Evolutionary conservation across 2,329 filamentous ascomycete genomes (phyloP).

Genomic region (Neofusicoccum umdonicola): DNA sequence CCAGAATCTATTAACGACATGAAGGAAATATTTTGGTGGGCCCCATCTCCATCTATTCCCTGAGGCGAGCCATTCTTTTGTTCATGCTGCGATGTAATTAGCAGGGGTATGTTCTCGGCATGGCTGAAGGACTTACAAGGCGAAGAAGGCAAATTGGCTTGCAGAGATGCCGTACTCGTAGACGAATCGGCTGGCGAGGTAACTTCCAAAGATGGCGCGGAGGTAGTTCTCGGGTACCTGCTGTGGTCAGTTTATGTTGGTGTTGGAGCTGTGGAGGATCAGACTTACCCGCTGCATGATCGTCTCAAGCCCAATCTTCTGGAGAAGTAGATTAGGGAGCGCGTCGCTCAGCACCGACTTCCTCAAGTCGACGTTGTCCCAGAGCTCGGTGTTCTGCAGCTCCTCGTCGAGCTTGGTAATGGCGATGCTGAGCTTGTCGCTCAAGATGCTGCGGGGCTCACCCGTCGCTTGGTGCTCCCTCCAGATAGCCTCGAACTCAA

Average conservation of each 20-base stretch:
- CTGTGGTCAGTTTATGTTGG: slow-evolving; percentile 21
- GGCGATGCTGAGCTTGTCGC: slow-evolving; percentile 83
- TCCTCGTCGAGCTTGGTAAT: slow-evolving; percentile 98
- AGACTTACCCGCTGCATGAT: slow-evolving; percentile 72
- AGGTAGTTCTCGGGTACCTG: slow-evolving; percentile 87
- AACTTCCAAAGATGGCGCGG: slow-evolving; percentile 92
- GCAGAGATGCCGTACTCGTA: slow-evolving; percentile 92
- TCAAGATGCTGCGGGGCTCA: slow-evolving; percentile 77
- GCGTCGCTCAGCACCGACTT: slow-evolving; percentile 79
- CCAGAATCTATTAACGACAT: background rate
- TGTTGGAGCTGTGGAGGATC: background rate
- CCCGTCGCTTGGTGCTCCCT: slow-evolving; percentile 84
- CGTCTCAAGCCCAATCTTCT: slow-evolving; percentile 87
- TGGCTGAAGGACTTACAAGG: slow-evolving; percentile 54
- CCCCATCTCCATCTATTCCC: background rate
- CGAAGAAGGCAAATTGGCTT: slow-evolving; percentile 97
- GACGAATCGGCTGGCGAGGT: slow-evolving; percentile 90
- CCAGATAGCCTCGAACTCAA: slow-evolving; percentile 99
- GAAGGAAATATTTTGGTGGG: background rate
- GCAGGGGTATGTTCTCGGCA: background rate
- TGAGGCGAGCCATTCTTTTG: slow-evolving; percentile 17
- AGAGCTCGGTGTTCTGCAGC: slow-evolving; percentile 87
- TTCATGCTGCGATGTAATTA: background rate
- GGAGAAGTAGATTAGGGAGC: slow-evolving; percentile 75
- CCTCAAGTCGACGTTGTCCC: slow-evolving; percentile 78